Evolutionary conservation across 2,329 filamentous ascomycete species (phyloP).

Genomic region (Capronia coronata): DNA sequence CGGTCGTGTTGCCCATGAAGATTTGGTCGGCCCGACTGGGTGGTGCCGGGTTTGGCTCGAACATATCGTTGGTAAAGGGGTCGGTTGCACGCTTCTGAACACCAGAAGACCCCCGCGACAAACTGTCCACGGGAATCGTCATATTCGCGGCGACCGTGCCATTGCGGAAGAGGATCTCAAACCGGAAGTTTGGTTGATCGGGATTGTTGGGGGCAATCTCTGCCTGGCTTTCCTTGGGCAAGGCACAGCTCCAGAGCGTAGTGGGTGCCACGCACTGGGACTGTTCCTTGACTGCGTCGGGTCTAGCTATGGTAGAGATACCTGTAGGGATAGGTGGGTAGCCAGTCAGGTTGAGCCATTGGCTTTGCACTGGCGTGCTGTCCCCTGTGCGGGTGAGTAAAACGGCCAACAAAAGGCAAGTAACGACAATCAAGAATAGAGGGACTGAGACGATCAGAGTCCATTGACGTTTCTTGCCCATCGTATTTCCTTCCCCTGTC

Average conservation of each 20-base stretch:
- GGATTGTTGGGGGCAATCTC: slow-evolving; percentile 57
- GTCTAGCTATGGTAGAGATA: slow-evolving; percentile 67
- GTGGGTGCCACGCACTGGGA: slow-evolving; percentile 64
- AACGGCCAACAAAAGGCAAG: slow-evolving; percentile 52
- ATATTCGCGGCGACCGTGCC: slow-evolving; percentile 50
- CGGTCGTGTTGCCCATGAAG: slow-evolving; percentile 82
- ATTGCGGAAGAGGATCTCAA: slow-evolving; percentile 63
- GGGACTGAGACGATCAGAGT: slow-evolving; percentile 55
- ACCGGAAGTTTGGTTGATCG: slow-evolving; percentile 68
- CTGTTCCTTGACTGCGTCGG: slow-evolving; percentile 58
- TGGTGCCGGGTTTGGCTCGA: slow-evolving; percentile 42
- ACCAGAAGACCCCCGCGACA: slow-evolving; percentile 24
- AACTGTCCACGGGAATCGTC: slow-evolving; percentile 50
- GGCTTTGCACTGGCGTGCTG: slow-evolving; percentile 42
- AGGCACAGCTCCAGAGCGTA: slow-evolving; percentile 76
- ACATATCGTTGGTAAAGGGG: slow-evolving; percentile 34
- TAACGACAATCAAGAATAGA: slow-evolving; percentile 36
- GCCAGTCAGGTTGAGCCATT: slow-evolving; percentile 77
- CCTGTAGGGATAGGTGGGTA: slow-evolving; percentile 85
- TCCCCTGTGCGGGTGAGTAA: slow-evolving; percentile 47
- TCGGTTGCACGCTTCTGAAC: slow-evolving; percentile 32
- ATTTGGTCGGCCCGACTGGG: slow-evolving; percentile 60
- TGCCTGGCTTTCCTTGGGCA: slow-evolving; percentile 70
- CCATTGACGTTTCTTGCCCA: slow-evolving; percentile 38
- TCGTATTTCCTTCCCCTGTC: slow-evolving; percentile 28